Evolutionary conservation across 441 rosid genomes (phyloP).

Genomic region (Arabidopsis lyrata): DNA sequence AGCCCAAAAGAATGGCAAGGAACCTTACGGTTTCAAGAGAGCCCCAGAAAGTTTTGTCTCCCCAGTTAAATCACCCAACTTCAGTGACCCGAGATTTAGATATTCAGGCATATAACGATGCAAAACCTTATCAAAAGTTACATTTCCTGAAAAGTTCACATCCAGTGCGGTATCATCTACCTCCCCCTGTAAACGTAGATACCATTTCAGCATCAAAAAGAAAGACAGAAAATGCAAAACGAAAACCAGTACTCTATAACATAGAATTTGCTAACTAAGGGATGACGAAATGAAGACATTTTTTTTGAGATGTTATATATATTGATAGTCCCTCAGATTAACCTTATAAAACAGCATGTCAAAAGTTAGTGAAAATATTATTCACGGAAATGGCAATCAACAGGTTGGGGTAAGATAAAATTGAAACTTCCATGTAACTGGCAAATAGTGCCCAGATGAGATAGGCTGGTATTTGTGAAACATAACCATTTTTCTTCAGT

Average conservation of each 20-base stretch:
- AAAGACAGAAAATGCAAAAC: slow-evolving; percentile 14
- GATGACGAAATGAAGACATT: slow-evolving; percentile 12
- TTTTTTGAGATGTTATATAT: slow-evolving; percentile 3
- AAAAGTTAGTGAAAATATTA: not conserved
- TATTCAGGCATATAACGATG: slow-evolving; percentile 77
- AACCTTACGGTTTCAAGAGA: slow-evolving; percentile 89
- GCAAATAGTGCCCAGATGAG: not conserved
- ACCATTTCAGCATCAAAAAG: slow-evolving; percentile 41
- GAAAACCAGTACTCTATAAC: slow-evolving; percentile 1
- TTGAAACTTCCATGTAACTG: not conserved
- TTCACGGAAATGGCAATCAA: slow-evolving; percentile 15
- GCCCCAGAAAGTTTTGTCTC: slow-evolving; percentile 98
- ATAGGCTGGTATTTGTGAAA: slow-evolving; percentile 2
- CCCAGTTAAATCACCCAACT: slow-evolving; percentile 91
- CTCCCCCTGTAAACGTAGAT: slow-evolving; percentile 72
- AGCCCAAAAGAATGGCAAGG: slow-evolving; percentile 39
- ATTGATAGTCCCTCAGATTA: not conserved
- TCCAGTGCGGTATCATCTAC: slow-evolving; percentile 94
- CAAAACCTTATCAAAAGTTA: slow-evolving; percentile 83
- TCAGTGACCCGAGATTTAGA: slow-evolving; percentile 72
- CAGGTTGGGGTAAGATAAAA: no score
- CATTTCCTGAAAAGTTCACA: slow-evolving; percentile 92
- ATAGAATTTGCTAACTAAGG: not conserved
- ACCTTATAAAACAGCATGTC: slow-evolving; percentile 10
- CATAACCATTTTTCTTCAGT: not conserved